A percentile compares a stretch with the other conserved stretches of the same genome.
Evolutionary conservation across 179 eudicot genomes (phyloP).

Genomic region (Amaranthus tricolor): DNA sequence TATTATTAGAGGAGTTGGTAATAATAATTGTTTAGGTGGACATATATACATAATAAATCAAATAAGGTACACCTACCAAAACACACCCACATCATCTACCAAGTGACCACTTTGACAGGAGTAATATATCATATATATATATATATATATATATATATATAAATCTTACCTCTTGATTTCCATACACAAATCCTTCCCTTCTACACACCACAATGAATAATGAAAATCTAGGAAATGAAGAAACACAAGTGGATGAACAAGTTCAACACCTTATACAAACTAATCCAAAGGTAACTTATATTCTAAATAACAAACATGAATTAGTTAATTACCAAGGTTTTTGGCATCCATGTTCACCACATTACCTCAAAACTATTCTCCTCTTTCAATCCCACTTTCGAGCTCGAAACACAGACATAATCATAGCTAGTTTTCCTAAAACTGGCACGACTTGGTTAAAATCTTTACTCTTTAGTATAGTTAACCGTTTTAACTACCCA

Average conservation of each 20-base stretch:
- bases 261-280: slow-evolving; percentile 13
- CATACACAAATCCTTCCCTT: no score
- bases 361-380: slow-evolving; percentile 9
- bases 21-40: no score
- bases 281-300: slow-evolving; percentile 7
- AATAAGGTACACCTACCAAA: no score
- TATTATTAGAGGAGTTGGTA: no score
- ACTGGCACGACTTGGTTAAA: slow-evolving; percentile 25
- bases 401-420: slow-evolving; percentile 8
- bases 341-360: not conserved
- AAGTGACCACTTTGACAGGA: no score
- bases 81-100: no score
- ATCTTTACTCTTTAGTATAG: slow-evolving; percentile 9
- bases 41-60: no score
- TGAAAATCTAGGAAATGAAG: not conserved
- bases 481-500: slow-evolving; percentile 4
- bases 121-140: no score
- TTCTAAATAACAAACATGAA: slow-evolving; percentile 2
- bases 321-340: slow-evolving; percentile 15
- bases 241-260: slow-evolving; percentile 9
- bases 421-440: slow-evolving; percentile 11
- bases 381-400: slow-evolving; percentile 17
- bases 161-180: no score
- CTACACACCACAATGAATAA: no score
- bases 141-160: no score